Percentiles rank a stretch among this genome's conserved stretches.
Evolutionary conservation across 23 red algal species (phyloP).

Genomic region (Pyropia haitanensis): DNA sequence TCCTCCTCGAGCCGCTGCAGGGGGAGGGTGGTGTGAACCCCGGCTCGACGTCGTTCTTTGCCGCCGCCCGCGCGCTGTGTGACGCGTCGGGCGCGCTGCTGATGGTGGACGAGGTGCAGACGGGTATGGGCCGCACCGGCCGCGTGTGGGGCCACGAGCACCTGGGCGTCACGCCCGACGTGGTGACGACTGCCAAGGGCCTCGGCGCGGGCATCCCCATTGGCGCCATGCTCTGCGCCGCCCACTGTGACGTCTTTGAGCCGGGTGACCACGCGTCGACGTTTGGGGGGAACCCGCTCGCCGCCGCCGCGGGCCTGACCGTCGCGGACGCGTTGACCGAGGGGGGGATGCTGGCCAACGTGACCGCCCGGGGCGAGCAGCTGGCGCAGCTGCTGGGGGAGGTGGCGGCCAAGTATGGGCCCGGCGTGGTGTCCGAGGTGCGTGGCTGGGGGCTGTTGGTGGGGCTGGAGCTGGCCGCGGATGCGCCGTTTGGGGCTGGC

Average conservation of each 20-base stretch:
- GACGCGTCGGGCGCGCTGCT: slow-evolving; percentile 73
- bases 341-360: slow-evolving; percentile 58
- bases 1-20: slow-evolving; percentile 83
- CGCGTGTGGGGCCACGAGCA: slow-evolving; percentile 81
- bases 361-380: slow-evolving; percentile 52
- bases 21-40: slow-evolving; percentile 86
- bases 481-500: slow-evolving; percentile 6
- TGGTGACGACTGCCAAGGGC: slow-evolving; percentile 86
- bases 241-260: slow-evolving; percentile 55
- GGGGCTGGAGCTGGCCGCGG: slow-evolving; percentile 48
- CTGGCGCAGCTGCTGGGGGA: slow-evolving; percentile 22
- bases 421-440: slow-evolving; percentile 27
- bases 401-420: slow-evolving; percentile 25
- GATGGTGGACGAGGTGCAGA: slow-evolving; percentile 93
- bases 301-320: slow-evolving; percentile 51
- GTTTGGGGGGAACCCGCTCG: slow-evolving; percentile 92
- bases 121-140: slow-evolving; percentile 84
- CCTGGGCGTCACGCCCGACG: slow-evolving; percentile 58
- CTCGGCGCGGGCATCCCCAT: slow-evolving; percentile 94
- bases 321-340: slow-evolving; percentile 51
- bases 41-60: slow-evolving; percentile 44
- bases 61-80: slow-evolving; percentile 52
- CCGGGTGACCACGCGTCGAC: slow-evolving; percentile 93
- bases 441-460: slow-evolving; percentile 72
- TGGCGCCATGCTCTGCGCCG: slow-evolving; percentile 82